Evolutionary conservation across 805 yeast species (phyloP).

Genomic region (Maudiozyma serrabonitensis): DNA sequence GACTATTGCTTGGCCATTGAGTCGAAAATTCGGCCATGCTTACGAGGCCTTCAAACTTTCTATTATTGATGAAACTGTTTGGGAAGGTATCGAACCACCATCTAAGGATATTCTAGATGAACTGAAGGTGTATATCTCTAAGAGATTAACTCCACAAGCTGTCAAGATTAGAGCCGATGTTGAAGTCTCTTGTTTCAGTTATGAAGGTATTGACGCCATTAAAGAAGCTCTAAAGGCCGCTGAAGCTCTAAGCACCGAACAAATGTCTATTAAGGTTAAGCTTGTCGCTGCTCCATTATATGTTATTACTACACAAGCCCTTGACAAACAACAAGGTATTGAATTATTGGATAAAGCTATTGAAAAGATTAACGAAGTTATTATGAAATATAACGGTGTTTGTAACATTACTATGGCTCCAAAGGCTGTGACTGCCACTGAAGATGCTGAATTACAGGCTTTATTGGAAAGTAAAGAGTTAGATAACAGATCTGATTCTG

Average conservation of each 20-base stretch:
- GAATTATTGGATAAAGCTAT: slow-evolving; percentile 72
- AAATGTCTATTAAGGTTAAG: slow-evolving; percentile 82
- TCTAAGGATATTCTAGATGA: slow-evolving; percentile 70
- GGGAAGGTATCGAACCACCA: slow-evolving; percentile 70
- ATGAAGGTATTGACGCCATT: slow-evolving; percentile 97
- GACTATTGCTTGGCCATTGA: slow-evolving; percentile 94
- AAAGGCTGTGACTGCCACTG: slow-evolving; percentile 96
- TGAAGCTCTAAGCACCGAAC: slow-evolving; percentile 73
- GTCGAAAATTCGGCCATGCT: slow-evolving; percentile 91
- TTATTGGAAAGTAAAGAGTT: slow-evolving; percentile 87
- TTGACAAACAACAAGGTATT: slow-evolving; percentile 86
- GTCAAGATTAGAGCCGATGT: slow-evolving; percentile 97
- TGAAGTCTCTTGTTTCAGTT: slow-evolving; percentile 92
- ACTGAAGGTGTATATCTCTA: slow-evolving; percentile 74
- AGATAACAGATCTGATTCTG: slow-evolving; percentile 77
- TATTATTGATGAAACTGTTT: slow-evolving; percentile 78
- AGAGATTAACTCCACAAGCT: slow-evolving; percentile 96
- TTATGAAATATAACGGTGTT: slow-evolving; percentile 68
- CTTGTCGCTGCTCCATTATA: slow-evolving; percentile 96
- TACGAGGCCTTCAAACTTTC: slow-evolving; percentile 95
- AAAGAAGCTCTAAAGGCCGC: slow-evolving; percentile 82
- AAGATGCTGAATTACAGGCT: slow-evolving; percentile 95
- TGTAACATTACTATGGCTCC: slow-evolving; percentile 96
- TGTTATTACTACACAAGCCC: slow-evolving; percentile 84
- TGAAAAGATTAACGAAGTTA: slow-evolving; percentile 58